phyloP scores from a whole-genome alignment of 345 rosid species.

The Rhizophora apiculata region DNA sequence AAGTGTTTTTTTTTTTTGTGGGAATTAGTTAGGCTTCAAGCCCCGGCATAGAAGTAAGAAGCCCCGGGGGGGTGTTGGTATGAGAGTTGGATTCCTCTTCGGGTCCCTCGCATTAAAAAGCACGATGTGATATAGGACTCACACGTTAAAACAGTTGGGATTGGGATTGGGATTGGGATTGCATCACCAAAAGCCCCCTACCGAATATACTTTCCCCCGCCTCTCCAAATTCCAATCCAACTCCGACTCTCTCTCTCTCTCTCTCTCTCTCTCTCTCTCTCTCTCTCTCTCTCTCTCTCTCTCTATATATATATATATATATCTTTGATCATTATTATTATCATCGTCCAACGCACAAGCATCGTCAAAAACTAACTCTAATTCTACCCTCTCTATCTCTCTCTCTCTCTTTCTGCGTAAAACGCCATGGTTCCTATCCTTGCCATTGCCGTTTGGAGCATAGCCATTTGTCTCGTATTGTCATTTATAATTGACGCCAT shows the following conservation, averaged over 20 bases:
- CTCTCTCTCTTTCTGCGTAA: not conserved
- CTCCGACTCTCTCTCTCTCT: not conserved
- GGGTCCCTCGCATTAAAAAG: not conserved
- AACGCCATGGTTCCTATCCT: slow-evolving; percentile 30
- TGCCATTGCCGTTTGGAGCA: slow-evolving; percentile 12
- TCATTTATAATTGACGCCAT: slow-evolving; percentile 22
- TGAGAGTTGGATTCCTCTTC: not conserved
- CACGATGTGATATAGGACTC: not conserved
- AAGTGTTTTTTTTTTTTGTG: too few species aligned
- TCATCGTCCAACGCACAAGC: too few species aligned
- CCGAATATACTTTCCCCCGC: slow-evolving; percentile 3
- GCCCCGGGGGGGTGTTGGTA: too few species aligned
- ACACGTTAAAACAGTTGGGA: not conserved
- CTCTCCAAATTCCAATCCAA: slow-evolving; percentile 14
- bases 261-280: not conserved
- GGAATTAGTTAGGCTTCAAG: too few species aligned
- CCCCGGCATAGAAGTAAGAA: too few species aligned
- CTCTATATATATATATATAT: too few species aligned
- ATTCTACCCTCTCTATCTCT: not conserved
- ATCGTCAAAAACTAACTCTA: too few species aligned
- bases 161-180: not conserved
- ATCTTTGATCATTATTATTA: too few species aligned
- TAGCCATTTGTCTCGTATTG: slow-evolving; percentile 20
- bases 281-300: too few species aligned
- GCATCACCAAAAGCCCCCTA: too few species aligned